Evolutionary conservation across 768 basidiomycete species (phyloP).

Genomic region (Cystofilobasidium macerans): DNA sequence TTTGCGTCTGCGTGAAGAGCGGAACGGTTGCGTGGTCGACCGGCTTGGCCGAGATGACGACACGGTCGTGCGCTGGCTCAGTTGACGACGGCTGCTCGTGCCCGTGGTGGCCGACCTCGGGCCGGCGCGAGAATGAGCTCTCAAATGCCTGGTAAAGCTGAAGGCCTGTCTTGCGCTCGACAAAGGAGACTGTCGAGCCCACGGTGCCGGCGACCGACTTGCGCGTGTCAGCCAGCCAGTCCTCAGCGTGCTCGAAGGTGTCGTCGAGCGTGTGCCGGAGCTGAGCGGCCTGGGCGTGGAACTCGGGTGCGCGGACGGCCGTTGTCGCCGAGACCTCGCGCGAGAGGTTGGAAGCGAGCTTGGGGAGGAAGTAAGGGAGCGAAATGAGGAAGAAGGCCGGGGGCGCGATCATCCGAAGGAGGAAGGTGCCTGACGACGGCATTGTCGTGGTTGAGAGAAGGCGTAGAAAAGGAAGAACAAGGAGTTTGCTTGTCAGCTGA

Average conservation of each 20-base stretch:
- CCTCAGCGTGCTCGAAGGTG: background rate
- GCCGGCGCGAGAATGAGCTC: background rate
- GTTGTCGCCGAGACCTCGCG: conserved; percentile 16
- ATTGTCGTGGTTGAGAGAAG: too few relatives aligned
- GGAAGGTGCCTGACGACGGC: conserved; percentile 43
- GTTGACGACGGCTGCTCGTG: background rate
- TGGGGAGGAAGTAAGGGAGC: conserved; percentile 73
- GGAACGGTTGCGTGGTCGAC: conserved; percentile 1
- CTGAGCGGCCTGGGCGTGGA: conserved; percentile 10
- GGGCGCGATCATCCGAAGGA: conserved; percentile 61
- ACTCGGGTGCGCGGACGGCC: conserved; percentile 2
- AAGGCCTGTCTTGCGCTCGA: conserved; percentile 18
- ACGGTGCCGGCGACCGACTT: conserved; percentile 1
- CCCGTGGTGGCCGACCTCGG: background rate
- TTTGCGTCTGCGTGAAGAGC: conserved; percentile 1
- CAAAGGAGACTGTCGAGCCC: background rate
- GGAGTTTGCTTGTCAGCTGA: too few relatives aligned
- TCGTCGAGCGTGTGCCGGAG: background rate
- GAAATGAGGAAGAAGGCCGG: conserved; percentile 61
- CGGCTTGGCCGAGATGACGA: background rate
- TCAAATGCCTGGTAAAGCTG: conserved; percentile 20
- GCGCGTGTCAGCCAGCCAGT: background rate
- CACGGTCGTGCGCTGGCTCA: background rate
- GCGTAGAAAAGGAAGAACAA: too few relatives aligned
- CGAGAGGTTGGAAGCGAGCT: conserved; percentile 60